Evolutionary conservation across 23 red algal genomes (phyloP), one percentile per base, ranked within the genome.

Genomic region (Cyanidium caldarium): DNA sequence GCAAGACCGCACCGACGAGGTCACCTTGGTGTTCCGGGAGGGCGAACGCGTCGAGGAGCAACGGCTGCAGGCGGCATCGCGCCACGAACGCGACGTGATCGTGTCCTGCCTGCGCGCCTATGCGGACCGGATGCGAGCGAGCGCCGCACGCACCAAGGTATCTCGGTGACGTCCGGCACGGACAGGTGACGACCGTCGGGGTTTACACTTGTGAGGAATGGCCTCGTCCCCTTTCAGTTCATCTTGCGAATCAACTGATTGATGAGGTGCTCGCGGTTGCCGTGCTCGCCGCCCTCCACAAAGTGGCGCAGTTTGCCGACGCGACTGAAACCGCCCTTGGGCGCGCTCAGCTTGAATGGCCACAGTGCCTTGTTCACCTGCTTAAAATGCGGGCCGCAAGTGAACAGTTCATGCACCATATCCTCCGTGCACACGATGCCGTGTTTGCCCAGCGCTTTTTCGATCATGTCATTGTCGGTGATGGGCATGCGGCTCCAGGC

Each of bases 261-360:
- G 46, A 98, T 98, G n/a, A 89, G 77, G 20, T 98, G 76, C 36
- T 88, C 92, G 33, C 92, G 83, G 74, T 98, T 98, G n/a, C 92
- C 92, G 68, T 77, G 75, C 69, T 87, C 84, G 29, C 92, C 92
- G 67, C 92, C 92, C 77, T 98, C 92, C 31, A 79, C 68, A 44
- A 98, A 86, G 61, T 98, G 92, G 41, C 73, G 77, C 5, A 88
- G 81, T 69, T 98, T 98, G 37, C 80, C 82, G 40, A 76, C 68
- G 70, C 82, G 81, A 2, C 83, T 80, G 58, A 85, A 98, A 16
- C 92, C 92, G 42, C 92, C 92, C 69, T 77, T 81, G 2, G 92
- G 92, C 15, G 92, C 85, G 34, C 68, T 77, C 31, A 98, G 71
- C 80, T 87, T 83, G 76, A 98, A 89, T 2, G 92, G 92, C 92